Conservation (phyloP, 2,329 filamentous ascomycete genomes). For the Aspergillus transmontanensis region DNA sequence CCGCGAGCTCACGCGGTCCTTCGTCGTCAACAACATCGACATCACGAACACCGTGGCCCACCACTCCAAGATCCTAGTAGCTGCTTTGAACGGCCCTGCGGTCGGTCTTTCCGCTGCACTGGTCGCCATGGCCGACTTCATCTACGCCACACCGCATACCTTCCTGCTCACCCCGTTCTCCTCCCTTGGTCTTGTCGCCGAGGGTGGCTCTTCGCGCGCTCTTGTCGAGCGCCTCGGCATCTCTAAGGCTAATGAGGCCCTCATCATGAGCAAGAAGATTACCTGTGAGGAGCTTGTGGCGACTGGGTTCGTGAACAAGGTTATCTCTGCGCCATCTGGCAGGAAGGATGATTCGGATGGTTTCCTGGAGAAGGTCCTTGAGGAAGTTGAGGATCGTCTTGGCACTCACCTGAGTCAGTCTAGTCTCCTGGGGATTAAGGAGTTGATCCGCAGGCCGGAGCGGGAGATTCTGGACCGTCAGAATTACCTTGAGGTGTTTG, state of each 20-base stretch:
- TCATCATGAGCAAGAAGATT: conserved; percentile 86
- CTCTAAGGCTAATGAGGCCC: conserved; percentile 83
- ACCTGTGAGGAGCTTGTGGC: conserved; percentile 70
- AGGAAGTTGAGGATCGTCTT: conserved; percentile 78
- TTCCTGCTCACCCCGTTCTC: conserved; percentile 92
- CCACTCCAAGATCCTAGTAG: conserved; percentile 90
- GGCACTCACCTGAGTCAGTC: conserved; percentile 79
- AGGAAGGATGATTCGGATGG: conserved; percentile 63
- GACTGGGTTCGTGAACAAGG: conserved; percentile 82
- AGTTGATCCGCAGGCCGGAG: conserved; percentile 74
- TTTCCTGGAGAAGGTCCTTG: conserved; percentile 72
- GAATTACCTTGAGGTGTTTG: conserved; percentile 83
- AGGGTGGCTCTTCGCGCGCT: conserved; percentile 78
- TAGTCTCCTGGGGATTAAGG: conserved; percentile 82
- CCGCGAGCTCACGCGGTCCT: conserved; percentile 67
- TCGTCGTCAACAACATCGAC: conserved; percentile 86
- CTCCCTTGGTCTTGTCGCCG: conserved; percentile 84
- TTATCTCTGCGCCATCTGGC: conserved; percentile 64
- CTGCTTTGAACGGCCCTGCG: conserved; percentile 87
- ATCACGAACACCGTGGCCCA: conserved; percentile 87
- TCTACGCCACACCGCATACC: conserved; percentile 79
- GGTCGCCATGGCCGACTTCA: conserved; percentile 82
- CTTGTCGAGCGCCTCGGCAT: conserved; percentile 81
- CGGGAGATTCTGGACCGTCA: conserved; percentile 72
- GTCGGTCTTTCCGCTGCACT: conserved; percentile 87